These are phyloP conservation scores for Penicillium sp. DNA, from an alignment of 2,329 filamentous ascomycete genomes.

Conservation along the genomic window DNA sequence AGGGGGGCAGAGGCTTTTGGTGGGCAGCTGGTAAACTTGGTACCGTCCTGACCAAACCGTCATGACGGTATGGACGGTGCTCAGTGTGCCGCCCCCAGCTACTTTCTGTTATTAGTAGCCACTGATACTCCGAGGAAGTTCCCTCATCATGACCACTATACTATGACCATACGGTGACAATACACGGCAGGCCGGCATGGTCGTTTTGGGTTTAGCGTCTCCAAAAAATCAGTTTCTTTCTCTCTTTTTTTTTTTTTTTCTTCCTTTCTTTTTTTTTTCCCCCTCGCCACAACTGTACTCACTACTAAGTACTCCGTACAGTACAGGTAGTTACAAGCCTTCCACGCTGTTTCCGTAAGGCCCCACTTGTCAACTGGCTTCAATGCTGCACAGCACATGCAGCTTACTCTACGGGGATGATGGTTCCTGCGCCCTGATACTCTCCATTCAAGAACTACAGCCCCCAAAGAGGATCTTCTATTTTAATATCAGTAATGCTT, in stretches of 20 bases:
- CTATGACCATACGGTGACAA: slow-evolving; percentile 16
- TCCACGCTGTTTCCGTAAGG: slow-evolving; percentile 24
- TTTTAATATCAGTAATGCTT: neutral
- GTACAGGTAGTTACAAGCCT: slow-evolving; percentile 5
- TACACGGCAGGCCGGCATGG: slow-evolving; percentile 30
- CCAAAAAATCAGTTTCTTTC: slow-evolving; percentile 4
- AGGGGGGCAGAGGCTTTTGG: slow-evolving; percentile 10
- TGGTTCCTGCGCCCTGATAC: slow-evolving; percentile 26
- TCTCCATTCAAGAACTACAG: neutral
- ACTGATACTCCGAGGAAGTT: neutral
- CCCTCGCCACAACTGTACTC: slow-evolving; percentile 10
- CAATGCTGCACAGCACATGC: neutral
- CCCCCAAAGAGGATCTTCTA: slow-evolving; percentile 6
- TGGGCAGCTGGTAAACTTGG: neutral
- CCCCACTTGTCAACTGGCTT: slow-evolving; percentile 18
- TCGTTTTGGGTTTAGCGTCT: slow-evolving; percentile 29
- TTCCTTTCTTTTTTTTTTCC: slow-evolving; percentile 16
- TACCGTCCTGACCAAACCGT: slow-evolving; percentile 7
- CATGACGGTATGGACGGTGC: neutral
- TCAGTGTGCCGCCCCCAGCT: neutral
- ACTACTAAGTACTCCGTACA: too few relatives aligned
- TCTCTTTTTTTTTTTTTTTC: neutral
- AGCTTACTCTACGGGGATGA: slow-evolving; percentile 13
- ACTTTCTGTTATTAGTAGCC: neutral
- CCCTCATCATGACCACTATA: neutral